Conservation (phyloP, 2,329 filamentous ascomycete genomes). For the Xylariaceae sp. region DNA sequence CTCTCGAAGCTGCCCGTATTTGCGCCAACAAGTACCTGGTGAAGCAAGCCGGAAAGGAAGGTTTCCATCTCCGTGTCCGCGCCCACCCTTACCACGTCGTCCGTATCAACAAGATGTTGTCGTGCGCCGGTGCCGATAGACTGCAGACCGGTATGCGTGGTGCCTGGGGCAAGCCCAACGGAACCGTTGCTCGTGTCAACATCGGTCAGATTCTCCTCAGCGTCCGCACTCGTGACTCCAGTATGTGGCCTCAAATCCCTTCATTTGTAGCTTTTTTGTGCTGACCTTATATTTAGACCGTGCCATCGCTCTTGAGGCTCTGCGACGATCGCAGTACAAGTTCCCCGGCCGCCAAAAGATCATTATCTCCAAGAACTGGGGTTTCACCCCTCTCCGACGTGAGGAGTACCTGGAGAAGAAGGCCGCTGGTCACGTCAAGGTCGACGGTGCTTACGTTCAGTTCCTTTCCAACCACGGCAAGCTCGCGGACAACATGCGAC, state of each 20-base stretch:
- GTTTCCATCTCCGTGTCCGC: conserved; percentile 72
- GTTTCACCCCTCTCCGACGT: conserved; percentile 96
- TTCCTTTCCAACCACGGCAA: conserved; percentile 94
- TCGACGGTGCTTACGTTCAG: conserved; percentile 99
- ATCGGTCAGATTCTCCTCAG: conserved; percentile 99
- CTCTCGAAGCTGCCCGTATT: conserved; percentile 98
- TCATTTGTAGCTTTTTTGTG: background rate
- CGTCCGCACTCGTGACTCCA: conserved; percentile 92
- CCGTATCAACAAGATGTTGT: conserved; percentile 99
- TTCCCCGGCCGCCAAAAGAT: conserved; percentile 99
- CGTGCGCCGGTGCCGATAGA: conserved; percentile 99
- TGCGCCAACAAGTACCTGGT: conserved; percentile 98
- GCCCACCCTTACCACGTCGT: conserved; percentile 99
- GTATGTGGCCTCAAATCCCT: conserved; percentile 45
- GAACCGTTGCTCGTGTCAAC: conserved; percentile 98
- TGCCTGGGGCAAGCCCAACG: conserved; percentile 99
- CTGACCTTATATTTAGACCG: conserved; percentile 56
- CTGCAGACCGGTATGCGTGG: conserved; percentile 99
- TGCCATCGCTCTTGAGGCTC: conserved; percentile 91
- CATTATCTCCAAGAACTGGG: conserved; percentile 99
- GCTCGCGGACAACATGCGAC: conserved; percentile 81
- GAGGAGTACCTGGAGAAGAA: conserved; percentile 97
- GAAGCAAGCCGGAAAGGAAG: conserved; percentile 68
- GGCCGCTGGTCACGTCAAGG: conserved; percentile 87
- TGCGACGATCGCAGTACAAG: conserved; percentile 99